Evolutionary conservation across 2,329 filamentous ascomycete species (phyloP), one percentile per base, ranked within the genome.

Genomic region (Parascedosporium putredinis): DNA sequence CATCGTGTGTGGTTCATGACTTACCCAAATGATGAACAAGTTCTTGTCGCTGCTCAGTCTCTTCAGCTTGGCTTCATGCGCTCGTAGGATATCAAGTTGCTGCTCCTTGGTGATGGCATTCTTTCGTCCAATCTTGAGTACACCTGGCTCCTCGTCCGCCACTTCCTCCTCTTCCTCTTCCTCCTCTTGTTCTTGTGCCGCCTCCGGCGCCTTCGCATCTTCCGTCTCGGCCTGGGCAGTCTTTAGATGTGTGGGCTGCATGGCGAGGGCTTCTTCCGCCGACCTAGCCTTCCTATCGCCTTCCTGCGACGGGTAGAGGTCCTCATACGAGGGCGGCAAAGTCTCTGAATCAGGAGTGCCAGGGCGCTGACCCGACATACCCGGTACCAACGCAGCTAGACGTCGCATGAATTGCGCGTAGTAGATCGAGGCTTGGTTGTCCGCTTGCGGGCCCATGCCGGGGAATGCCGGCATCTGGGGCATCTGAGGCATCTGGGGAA

Each of bases 321-420:
- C 87, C 49, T 89, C 82, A 55, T 93, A 93, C 0, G 87, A 78
- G 8, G 87, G 87, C 7, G 86, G 86, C 27, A 77, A 71, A 10
- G 48, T 12, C 27, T 50, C 47, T 22, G 66, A 61, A 25, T 66
- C 65, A 14, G 60, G 66, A 4, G 72, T 65, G 2, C 73, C 70
- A 18, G 69, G 29, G 69, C 62, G 22, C 66, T 68, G 48, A 7
- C 48, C 48, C 12, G 70, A 69, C 58, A 81, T 78, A 54, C 82
- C 76, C n/a, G 84, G 83, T 56, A 89, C 81, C 29, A 88, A 66
- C 44, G 84, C 83, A 52, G 81, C 84, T 55, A 89, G 83, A 47
- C 83, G 78, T 54, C 83, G 81, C 67, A 86, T 79, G 64, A 86
- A 80, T 2, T 79, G 79, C 14, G 69, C 63, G 51, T 71, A 67